Evolutionary conservation across 257 asterid genomes (phyloP).

Genomic region (Penstemon eatonii): DNA sequence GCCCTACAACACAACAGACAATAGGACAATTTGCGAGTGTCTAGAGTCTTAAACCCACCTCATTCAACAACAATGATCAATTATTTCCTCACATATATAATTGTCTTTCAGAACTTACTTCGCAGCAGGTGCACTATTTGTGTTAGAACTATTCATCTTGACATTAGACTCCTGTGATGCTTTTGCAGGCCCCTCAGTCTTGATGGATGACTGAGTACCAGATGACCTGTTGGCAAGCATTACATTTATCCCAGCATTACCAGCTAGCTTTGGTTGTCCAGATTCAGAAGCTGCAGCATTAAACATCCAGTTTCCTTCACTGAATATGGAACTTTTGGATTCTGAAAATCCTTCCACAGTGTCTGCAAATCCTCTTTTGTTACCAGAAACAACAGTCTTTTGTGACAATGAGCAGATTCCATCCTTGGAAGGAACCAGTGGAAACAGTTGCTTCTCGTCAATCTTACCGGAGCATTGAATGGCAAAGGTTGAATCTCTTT

Average conservation of each 20-base stretch:
- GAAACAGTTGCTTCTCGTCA: conserved; percentile 74
- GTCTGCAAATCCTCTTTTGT: conserved; percentile 72
- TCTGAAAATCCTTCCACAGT: conserved; percentile 57
- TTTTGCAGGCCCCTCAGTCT: conserved; percentile 43
- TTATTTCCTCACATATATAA: not conserved
- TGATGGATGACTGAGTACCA: conserved; percentile 33
- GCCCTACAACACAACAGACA: conserved; percentile 45
- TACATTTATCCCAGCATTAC: conserved; percentile 35
- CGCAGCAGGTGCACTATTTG: conserved; percentile 62
- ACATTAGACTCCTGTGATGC: conserved; percentile 40
- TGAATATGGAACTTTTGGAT: conserved; percentile 38
- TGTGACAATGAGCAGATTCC: conserved; percentile 49
- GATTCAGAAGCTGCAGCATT: conserved; percentile 46
- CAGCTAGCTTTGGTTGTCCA: conserved; percentile 42
- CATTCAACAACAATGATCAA: not conserved
- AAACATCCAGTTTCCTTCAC: conserved; percentile 72
- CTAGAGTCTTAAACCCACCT: not conserved
- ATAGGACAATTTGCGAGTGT: conserved; percentile 16
- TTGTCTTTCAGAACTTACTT: conserved; percentile 48
- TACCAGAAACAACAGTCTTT: conserved; percentile 62
- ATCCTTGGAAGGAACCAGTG: conserved; percentile 64
- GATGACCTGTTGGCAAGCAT: conserved; percentile 38
- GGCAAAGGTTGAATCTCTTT: conserved; percentile 46
- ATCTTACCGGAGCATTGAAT: conserved; percentile 38
- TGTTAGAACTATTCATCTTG: conserved; percentile 46